phyloP scores from a whole-genome alignment of 257 asterid genomes.

The Solanum microdontum region DNA sequence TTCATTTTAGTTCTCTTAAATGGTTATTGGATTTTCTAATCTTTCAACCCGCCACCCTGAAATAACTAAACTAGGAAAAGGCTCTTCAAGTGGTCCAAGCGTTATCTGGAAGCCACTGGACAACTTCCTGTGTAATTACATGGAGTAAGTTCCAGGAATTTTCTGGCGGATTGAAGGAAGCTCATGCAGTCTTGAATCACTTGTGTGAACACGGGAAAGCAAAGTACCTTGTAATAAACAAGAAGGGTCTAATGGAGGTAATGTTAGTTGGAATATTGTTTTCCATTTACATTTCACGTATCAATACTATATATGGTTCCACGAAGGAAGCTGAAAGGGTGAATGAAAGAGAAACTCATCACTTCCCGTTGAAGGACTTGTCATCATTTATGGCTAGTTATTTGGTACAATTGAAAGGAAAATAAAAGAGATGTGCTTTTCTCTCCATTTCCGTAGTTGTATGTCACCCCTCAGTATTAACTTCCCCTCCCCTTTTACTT shows the following conservation, averaged over 20 bases:
- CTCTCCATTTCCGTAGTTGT: background rate
- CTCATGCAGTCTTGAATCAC: conserved; percentile 50
- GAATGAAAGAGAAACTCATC: background rate
- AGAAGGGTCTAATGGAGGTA: conserved; percentile 48
- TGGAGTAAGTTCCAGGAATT: conserved; percentile 47
- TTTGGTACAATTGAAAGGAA: background rate
- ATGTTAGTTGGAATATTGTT: background rate
- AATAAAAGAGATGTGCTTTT: background rate
- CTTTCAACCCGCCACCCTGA: background rate
- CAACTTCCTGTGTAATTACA: conserved; percentile 53
- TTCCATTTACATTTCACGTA: background rate
- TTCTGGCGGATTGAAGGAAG: conserved; percentile 54
- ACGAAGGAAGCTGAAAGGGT: background rate
- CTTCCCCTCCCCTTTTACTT: background rate
- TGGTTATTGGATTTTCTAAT: background rate
- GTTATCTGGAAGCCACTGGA: conserved; percentile 65
- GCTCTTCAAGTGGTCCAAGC: conserved; percentile 39
- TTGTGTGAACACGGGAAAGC: conserved; percentile 50
- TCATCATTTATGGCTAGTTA: background rate
- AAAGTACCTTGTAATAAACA: conserved; percentile 26
- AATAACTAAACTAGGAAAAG: conserved; percentile 28
- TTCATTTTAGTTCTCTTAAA: background rate
- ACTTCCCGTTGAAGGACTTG: background rate
- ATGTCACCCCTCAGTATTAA: background rate
- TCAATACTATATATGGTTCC: background rate